phyloP scores from a whole-genome alignment of 148 eudicot species.

The Euryodendron excelsum region DNA sequence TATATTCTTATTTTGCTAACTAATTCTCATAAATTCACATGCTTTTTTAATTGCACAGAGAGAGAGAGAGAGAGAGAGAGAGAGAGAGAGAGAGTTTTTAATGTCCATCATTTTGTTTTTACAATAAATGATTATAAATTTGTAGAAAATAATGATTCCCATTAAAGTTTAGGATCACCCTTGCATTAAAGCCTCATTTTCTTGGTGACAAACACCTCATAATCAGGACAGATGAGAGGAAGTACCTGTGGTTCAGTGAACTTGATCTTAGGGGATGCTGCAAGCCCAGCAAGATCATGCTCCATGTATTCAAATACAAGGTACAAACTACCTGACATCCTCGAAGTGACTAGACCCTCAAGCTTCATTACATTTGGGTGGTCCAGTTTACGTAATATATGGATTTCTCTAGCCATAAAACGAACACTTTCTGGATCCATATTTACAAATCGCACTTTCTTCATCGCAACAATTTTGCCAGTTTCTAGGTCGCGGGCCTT shows the following conservation, averaged over 20 bases:
- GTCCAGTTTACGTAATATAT: slow-evolving; percentile 65
- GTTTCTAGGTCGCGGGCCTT: slow-evolving; percentile 80
- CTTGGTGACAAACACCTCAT: neutral
- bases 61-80: neutral
- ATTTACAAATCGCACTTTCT: slow-evolving; percentile 80
- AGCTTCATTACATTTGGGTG: slow-evolving; percentile 92
- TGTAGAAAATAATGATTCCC: neutral
- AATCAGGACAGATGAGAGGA: slow-evolving; percentile 6
- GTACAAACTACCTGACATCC: slow-evolving; percentile 76
- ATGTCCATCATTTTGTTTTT: neutral
- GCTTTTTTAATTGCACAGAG: neutral
- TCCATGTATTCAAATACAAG: slow-evolving; percentile 96
- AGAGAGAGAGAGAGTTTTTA: neutral
- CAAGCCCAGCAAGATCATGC: slow-evolving; percentile 83
- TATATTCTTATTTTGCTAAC: neutral
- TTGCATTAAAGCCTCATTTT: neutral
- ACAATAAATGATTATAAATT: neutral
- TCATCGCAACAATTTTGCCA: slow-evolving; percentile 75
- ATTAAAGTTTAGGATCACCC: neutral
- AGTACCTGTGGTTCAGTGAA: slow-evolving; percentile 81
- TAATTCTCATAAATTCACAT: neutral
- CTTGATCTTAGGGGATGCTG: slow-evolving; percentile 53
- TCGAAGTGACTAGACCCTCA: slow-evolving; percentile 72
- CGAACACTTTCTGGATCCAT: slow-evolving; percentile 96
- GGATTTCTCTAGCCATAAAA: slow-evolving; percentile 92